phyloP scores from a whole-genome alignment of 371 early-diverging fungal species.

The Apophysomyces elegans region DNA sequence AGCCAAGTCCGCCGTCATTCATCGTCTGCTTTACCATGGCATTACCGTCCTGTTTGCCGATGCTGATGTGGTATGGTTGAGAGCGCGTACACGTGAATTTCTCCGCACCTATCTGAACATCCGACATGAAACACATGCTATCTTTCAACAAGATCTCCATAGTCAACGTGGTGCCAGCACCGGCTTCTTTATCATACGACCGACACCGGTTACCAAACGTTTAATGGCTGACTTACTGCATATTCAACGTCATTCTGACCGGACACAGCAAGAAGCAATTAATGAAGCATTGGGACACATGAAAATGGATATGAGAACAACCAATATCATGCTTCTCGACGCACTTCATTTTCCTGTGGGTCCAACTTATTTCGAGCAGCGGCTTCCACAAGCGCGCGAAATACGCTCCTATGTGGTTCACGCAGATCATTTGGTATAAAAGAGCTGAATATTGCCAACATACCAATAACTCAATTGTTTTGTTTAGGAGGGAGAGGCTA shows the following conservation, averaged over 20 bases:
- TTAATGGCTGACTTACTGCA: slow-evolving; percentile 40
- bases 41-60: slow-evolving; percentile 47
- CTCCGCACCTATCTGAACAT: slow-evolving; percentile 31
- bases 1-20: slow-evolving; percentile 45
- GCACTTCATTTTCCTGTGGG: slow-evolving; percentile 50
- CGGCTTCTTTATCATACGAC: slow-evolving; percentile 49
- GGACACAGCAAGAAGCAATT: slow-evolving; percentile 50
- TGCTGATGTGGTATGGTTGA: slow-evolving; percentile 48
- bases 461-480: not conserved
- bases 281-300: slow-evolving; percentile 35
- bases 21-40: slow-evolving; percentile 42
- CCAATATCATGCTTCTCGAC: slow-evolving; percentile 38
- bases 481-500: slow-evolving; percentile 52
- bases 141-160: slow-evolving; percentile 46
- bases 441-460: not conserved
- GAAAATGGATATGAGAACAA: slow-evolving; percentile 34
- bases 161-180: slow-evolving; percentile 38
- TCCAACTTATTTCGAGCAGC: slow-evolving; percentile 34
- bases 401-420: slow-evolving; percentile 49
- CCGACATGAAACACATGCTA: slow-evolving; percentile 39
- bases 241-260: slow-evolving; percentile 32
- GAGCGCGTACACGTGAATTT: slow-evolving; percentile 39
- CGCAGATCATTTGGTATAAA: slow-evolving; percentile 41
- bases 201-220: slow-evolving; percentile 34
- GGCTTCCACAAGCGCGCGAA: slow-evolving; percentile 33